Evolutionary conservation across 805 yeast species (phyloP).

Genomic region (Spathaspora sp.): DNA sequence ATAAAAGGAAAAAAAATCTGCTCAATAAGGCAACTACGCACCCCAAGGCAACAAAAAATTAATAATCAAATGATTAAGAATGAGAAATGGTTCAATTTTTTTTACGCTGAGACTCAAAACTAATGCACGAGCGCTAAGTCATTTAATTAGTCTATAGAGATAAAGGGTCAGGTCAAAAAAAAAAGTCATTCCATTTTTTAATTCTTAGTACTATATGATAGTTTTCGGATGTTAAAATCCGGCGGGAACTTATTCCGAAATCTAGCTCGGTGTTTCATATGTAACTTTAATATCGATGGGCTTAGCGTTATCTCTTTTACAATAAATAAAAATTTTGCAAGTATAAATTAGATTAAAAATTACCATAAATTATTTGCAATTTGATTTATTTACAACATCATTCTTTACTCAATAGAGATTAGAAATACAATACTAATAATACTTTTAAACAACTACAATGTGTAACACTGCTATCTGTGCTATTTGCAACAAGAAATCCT

Average conservation of each 20-base stretch:
- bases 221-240: background rate
- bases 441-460: constrained; percentile 15
- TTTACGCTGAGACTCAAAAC: background rate
- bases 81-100: background rate
- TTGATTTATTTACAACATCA: background rate
- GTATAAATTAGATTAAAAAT: background rate
- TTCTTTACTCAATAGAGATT: background rate
- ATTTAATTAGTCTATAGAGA: background rate
- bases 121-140: background rate
- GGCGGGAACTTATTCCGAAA: background rate
- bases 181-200: background rate
- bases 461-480: constrained; percentile 36
- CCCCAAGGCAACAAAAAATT: background rate
- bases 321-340: background rate
- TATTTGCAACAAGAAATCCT: constrained; percentile 43
- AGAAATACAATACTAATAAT: background rate
- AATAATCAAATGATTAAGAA: background rate
- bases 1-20: background rate
- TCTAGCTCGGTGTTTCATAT: background rate
- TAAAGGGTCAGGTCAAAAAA: background rate
- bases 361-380: background rate
- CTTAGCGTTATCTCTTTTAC: too few relatives aligned
- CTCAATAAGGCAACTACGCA: background rate
- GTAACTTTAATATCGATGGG: too few relatives aligned
- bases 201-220: background rate